These are phyloP conservation scores for Phenoliferia sp. DNA, from an alignment of 1,284 basidiomycete genomes.

Conservation along the genomic window DNA sequence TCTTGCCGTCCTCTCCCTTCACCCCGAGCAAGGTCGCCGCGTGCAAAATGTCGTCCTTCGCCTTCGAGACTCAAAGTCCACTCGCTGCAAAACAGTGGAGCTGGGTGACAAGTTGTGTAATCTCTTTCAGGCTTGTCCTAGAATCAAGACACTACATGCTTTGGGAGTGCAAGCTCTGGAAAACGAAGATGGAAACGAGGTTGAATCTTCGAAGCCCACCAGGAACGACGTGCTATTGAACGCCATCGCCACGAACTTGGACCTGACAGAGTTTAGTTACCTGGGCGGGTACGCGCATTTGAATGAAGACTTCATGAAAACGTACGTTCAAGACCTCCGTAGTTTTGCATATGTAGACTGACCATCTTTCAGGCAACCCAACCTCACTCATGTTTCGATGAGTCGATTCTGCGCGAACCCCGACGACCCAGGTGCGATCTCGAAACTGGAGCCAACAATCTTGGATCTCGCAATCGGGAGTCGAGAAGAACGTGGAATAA, in stretches of 20 bases:
- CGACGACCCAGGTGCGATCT: too few relatives aligned
- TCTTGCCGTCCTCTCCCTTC: background rate
- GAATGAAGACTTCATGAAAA: too few relatives aligned
- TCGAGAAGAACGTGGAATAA: too few relatives aligned
- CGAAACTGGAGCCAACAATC: background rate
- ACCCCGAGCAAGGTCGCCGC: background rate
- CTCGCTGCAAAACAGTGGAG: background rate
- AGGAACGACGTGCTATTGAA: background rate
- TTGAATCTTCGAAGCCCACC: background rate
- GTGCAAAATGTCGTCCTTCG: background rate
- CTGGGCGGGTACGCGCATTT: too few relatives aligned
- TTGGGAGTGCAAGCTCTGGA: background rate
- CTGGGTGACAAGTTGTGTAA: background rate
- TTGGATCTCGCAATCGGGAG: too few relatives aligned
- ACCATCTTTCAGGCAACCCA: too few relatives aligned
- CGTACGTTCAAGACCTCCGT: too few relatives aligned
- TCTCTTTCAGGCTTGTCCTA: background rate
- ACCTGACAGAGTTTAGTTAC: background rate
- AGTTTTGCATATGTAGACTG: too few relatives aligned
- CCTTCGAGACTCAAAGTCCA: background rate
- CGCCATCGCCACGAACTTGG: background rate
- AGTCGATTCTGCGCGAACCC: background rate
- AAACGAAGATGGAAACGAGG: background rate
- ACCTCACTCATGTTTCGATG: too few relatives aligned
- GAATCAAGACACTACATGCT: background rate